Evolutionary conservation across 179 eudicot genomes (phyloP).

Genomic region (Silene noctiflora): DNA sequence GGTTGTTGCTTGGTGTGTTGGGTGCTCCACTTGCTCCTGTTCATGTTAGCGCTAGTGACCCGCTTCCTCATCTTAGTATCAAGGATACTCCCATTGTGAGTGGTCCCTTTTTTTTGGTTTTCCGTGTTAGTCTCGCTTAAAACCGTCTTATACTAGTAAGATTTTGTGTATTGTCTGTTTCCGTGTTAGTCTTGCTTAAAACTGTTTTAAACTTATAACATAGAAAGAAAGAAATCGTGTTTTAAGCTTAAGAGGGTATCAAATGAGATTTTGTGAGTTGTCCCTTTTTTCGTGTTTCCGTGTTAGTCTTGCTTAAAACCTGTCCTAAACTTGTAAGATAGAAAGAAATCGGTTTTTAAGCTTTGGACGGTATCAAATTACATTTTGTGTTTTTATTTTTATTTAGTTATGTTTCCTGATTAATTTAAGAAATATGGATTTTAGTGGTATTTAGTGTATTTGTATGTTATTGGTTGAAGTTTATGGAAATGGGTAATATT

Average conservation of each 20-base stretch:
- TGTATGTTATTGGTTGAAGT: background rate
- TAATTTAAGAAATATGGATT: background rate
- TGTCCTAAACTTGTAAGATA: background rate
- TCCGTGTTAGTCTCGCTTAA: too few relatives aligned
- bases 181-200: too few relatives aligned
- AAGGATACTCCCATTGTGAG: slow-evolving; percentile 96
- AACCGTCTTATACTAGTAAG: too few relatives aligned
- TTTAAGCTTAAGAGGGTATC: too few relatives aligned
- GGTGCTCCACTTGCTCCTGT: slow-evolving; percentile 96
- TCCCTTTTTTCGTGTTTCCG: too few relatives aligned
- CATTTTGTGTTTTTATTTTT: background rate
- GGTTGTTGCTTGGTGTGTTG: slow-evolving; percentile 73
- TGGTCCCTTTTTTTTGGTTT: background rate
- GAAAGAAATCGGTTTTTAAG: too few relatives aligned
- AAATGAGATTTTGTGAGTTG: too few relatives aligned
- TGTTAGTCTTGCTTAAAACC: too few relatives aligned
- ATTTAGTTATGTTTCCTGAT: background rate
- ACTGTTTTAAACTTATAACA: too few relatives aligned
- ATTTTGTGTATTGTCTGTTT: too few relatives aligned
- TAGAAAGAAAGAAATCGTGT: too few relatives aligned
- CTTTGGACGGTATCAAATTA: background rate
- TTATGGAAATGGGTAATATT: background rate
- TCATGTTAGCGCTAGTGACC: slow-evolving; percentile 66
- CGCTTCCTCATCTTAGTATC: slow-evolving; percentile 80
- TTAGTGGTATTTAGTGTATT: too few relatives aligned